phyloP scores from a whole-genome alignment of 345 rosid genomes.

The Hibiscus syriacus region DNA sequence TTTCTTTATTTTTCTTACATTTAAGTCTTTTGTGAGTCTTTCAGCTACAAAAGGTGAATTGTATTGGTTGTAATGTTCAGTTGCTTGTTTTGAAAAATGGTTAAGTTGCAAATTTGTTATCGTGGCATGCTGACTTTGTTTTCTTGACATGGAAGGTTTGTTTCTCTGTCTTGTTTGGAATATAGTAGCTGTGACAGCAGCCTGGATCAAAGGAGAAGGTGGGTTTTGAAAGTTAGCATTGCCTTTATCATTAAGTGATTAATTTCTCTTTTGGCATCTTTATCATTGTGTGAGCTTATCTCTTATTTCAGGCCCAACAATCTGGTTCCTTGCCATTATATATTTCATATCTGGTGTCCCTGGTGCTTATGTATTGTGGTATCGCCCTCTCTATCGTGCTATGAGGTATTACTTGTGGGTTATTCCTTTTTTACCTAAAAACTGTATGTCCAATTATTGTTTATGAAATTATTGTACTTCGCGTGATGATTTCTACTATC shows the following conservation, averaged over 20 bases:
- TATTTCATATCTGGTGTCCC: conserved; percentile 88
- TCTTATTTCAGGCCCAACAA: conserved; percentile 59
- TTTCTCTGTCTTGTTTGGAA: conserved; percentile 79
- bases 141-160: conserved; percentile 46
- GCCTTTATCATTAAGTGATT: not conserved
- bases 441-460: not conserved
- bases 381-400: conserved; percentile 95
- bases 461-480: not conserved
- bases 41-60: not conserved
- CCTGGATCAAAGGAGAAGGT: conserved; percentile 98
- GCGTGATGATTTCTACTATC: not conserved
- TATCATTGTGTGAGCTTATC: not conserved
- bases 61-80: not conserved
- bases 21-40: not conserved
- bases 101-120: not conserved
- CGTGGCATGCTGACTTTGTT: conserved; percentile 9
- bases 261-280: conserved; percentile 2
- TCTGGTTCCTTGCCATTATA: conserved; percentile 95
- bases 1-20: no score
- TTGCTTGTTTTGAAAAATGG: not conserved
- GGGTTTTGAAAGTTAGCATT: conserved; percentile 6
- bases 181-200: conserved; percentile 74
- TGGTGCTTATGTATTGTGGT: conserved; percentile 86
- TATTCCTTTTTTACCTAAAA: not conserved
- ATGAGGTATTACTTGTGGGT: conserved; percentile 54